Percentiles rank a stretch among this genome's conserved stretches.
Evolutionary conservation across 2,329 filamentous ascomycete species (phyloP).

Genomic region (Aspergillus awamori): DNA sequence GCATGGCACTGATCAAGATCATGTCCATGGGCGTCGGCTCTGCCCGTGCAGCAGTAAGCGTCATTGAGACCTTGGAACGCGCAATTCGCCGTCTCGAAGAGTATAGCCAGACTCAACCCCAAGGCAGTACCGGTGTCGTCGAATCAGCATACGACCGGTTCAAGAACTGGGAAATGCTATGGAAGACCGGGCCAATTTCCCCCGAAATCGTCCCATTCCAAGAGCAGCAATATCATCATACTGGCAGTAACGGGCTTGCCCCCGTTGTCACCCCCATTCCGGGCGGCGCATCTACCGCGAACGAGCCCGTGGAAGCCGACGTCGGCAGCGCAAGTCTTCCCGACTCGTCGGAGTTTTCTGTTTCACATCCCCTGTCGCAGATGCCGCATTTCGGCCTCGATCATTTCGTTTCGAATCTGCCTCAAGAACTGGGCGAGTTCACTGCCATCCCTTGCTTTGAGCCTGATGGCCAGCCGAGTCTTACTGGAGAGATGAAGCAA

Average conservation of each 20-base stretch:
- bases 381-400: conserved; percentile 42
- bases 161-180: conserved; percentile 57
- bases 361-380: conserved; percentile 34
- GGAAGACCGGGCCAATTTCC: conserved; percentile 46
- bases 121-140: conserved; percentile 35
- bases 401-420: conserved; percentile 45
- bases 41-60: conserved; percentile 56
- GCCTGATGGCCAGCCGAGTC: conserved; percentile 31
- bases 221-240: conserved; percentile 21
- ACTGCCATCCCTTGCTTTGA: conserved; percentile 46
- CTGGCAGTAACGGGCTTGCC: conserved; percentile 13
- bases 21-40: conserved; percentile 58
- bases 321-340: conserved; percentile 26
- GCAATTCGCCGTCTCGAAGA: conserved; percentile 52
- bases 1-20: conserved; percentile 55
- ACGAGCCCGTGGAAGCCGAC: conserved; percentile 27
- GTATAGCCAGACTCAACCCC: conserved; percentile 41
- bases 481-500: conserved; percentile 30
- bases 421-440: conserved; percentile 45
- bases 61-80: conserved; percentile 57
- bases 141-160: conserved; percentile 57
- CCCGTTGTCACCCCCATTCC: conserved; percentile 28
- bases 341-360: conserved; percentile 31
- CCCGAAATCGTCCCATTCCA: conserved; percentile 34
- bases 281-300: conserved; percentile 17